These are phyloP conservation scores for Quercus wislizeni DNA, from an alignment of 306 rosid genomes.

Conservation along the genomic window DNA sequence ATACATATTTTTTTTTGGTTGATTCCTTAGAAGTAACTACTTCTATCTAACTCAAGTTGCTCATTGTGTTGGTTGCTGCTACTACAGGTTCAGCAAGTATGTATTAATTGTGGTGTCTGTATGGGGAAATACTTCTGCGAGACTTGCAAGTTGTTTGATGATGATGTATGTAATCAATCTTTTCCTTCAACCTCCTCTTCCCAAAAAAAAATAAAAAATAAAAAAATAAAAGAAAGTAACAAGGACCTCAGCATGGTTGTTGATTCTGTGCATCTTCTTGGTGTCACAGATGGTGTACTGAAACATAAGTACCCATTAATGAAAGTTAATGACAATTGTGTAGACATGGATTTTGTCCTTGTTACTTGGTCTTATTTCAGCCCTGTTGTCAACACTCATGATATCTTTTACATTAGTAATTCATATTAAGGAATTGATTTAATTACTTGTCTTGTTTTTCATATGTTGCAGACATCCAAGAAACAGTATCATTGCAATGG, in stretches of 20 bases:
- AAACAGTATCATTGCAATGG: slow-evolving; percentile 81
- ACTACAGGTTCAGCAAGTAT: slow-evolving; percentile 73
- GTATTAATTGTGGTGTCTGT: slow-evolving; percentile 79
- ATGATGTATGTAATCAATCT: slow-evolving; percentile 47
- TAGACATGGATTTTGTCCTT: neutral
- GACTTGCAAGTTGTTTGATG: slow-evolving; percentile 80
- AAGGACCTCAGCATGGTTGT: neutral
- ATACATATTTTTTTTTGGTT: neutral
- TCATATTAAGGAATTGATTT: neutral
- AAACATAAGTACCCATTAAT: neutral
- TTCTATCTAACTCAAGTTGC: neutral
- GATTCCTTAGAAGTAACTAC: neutral
- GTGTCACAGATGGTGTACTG: neutral
- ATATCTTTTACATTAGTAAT: neutral
- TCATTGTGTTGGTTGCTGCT: slow-evolving; percentile 23
- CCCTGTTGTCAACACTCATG: neutral
- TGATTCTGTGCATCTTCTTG: neutral
- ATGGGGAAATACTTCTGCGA: slow-evolving; percentile 85
- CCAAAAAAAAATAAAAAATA: neutral
- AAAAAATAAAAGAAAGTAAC: neutral
- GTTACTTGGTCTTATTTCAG: neutral
- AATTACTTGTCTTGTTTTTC: neutral
- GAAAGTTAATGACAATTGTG: neutral
- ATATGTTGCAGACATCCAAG: slow-evolving; percentile 59
- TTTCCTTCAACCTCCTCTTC: neutral